Conservation (phyloP, 2,329 filamentous ascomycete species). For the Xylaria sp. region DNA sequence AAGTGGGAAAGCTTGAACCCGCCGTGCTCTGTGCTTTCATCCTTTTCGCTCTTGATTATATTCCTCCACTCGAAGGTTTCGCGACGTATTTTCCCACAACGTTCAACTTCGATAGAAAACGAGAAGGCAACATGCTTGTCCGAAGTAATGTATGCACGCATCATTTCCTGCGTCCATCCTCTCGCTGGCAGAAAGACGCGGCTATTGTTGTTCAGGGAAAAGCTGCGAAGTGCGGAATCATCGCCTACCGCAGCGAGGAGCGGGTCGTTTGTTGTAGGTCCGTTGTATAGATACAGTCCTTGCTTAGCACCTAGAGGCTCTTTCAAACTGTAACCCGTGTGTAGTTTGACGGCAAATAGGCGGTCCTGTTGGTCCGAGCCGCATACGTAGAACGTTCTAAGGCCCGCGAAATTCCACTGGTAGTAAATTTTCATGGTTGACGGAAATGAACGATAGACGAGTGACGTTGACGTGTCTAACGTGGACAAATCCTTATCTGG, state of each 20-base stretch:
- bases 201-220: slow-evolving; percentile 5
- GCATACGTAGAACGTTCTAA: slow-evolving; percentile 1
- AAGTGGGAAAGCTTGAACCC: slow-evolving; percentile 29
- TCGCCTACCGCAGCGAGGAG: slow-evolving; percentile 37
- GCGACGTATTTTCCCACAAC: slow-evolving; percentile 22
- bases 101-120: slow-evolving; percentile 34
- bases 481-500: background rate
- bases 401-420: background rate
- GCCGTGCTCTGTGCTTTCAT: slow-evolving; percentile 23
- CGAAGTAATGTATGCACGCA: slow-evolving; percentile 1
- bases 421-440: background rate
- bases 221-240: background rate
- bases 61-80: slow-evolving; percentile 39
- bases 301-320: slow-evolving; percentile 31
- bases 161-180: background rate
- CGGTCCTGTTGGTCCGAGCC: slow-evolving; percentile 12
- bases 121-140: slow-evolving; percentile 24
- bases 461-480: background rate
- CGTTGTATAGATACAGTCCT: slow-evolving; percentile 37
- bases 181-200: background rate
- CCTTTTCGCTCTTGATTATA: slow-evolving; percentile 29
- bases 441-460: background rate
- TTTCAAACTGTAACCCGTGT: slow-evolving; percentile 33
- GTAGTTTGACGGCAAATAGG: slow-evolving; percentile 36
- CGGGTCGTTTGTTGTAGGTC: slow-evolving; percentile 31